A percentile compares a stretch with the other conserved stretches of the same genome.
Evolutionary conservation across 1,139 yeast species (phyloP).

Genomic region (Suhomyces terraborum): DNA sequence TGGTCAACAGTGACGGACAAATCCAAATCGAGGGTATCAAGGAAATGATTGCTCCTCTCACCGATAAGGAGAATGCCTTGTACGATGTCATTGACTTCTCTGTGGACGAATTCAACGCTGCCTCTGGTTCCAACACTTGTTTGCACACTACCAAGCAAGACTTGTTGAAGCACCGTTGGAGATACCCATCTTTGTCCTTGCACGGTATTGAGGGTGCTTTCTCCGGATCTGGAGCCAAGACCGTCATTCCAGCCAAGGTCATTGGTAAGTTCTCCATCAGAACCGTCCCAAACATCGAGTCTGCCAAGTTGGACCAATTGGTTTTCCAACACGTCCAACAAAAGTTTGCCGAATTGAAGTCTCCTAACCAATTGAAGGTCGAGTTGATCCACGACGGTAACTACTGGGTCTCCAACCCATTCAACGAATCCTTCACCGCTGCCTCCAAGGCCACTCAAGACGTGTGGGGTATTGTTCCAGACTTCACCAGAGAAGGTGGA

Average conservation of each 20-base stretch:
- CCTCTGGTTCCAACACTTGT: constrained; percentile 84
- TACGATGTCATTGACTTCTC: constrained; percentile 87
- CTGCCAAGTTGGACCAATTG: constrained; percentile 71
- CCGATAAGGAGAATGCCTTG: constrained; percentile 72
- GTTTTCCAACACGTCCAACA: constrained; percentile 72
- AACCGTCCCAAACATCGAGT: constrained; percentile 92
- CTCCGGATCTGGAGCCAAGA: constrained; percentile 92
- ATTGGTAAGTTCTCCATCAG: constrained; percentile 93
- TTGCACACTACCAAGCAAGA: constrained; percentile 76
- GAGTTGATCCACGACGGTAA: constrained; percentile 91
- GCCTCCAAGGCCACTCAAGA: constrained; percentile 92
- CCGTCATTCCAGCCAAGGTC: constrained; percentile 96
- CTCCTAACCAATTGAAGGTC: constrained; percentile 72
- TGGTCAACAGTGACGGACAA: constrained; percentile 80
- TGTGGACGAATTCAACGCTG: constrained; percentile 80
- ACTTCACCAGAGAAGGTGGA: constrained; percentile 97
- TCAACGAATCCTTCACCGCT: constrained; percentile 89
- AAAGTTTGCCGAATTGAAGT: constrained; percentile 63
- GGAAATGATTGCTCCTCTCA: constrained; percentile 94
- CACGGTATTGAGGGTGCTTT: constrained; percentile 99
- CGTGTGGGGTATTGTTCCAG: constrained; percentile 95
- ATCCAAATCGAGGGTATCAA: constrained; percentile 84
- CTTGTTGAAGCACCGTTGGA: constrained; percentile 96
- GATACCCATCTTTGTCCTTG: constrained; percentile 91
- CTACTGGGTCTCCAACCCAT: constrained; percentile 96